Conservation (phyloP, 2,329 filamentous ascomycete species). For the Pseudogymnoascus sp. region DNA sequence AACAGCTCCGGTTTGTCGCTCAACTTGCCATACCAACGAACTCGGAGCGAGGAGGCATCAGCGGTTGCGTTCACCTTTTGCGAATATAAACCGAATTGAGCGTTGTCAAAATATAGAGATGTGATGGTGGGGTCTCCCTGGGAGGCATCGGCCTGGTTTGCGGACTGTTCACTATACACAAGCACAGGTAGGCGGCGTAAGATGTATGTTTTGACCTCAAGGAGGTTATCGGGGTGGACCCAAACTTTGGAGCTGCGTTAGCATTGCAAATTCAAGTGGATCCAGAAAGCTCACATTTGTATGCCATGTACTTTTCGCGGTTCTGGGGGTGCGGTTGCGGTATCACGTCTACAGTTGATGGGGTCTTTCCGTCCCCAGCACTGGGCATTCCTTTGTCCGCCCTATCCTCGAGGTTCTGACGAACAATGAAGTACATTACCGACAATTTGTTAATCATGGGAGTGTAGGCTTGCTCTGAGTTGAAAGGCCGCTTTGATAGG, state of each 20-base stretch:
- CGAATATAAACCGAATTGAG: constrained; percentile 75
- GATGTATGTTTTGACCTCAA: constrained; percentile 95
- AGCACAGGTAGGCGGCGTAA: constrained; percentile 83
- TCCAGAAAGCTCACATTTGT: constrained; percentile 59
- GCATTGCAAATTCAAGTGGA: neutral
- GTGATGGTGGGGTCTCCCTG: constrained; percentile 82
- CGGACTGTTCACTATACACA: constrained; percentile 81
- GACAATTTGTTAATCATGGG: constrained; percentile 85
- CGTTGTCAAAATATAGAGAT: constrained; percentile 91
- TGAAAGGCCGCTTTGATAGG: constrained; percentile 82
- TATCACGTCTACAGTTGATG: neutral
- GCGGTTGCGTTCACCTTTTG: constrained; percentile 71
- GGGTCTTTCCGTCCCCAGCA: constrained; percentile 23
- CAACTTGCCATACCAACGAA: constrained; percentile 88
- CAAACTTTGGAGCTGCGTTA: constrained; percentile 51
- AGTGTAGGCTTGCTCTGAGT: constrained; percentile 82
- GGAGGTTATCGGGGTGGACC: constrained; percentile 90
- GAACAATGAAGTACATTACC: constrained; percentile 90
- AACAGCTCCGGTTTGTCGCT: constrained; percentile 69
- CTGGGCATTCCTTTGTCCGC: constrained; percentile 31
- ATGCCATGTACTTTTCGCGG: constrained; percentile 69
- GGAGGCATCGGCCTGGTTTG: constrained; percentile 70
- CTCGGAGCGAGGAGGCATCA: constrained; percentile 71
- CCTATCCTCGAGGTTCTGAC: constrained; percentile 65
- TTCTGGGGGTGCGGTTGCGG: constrained; percentile 49